These are phyloP conservation scores for Phylloporus gajari DNA, from an alignment of 1,284 basidiomycete genomes.

Conservation along the genomic window DNA sequence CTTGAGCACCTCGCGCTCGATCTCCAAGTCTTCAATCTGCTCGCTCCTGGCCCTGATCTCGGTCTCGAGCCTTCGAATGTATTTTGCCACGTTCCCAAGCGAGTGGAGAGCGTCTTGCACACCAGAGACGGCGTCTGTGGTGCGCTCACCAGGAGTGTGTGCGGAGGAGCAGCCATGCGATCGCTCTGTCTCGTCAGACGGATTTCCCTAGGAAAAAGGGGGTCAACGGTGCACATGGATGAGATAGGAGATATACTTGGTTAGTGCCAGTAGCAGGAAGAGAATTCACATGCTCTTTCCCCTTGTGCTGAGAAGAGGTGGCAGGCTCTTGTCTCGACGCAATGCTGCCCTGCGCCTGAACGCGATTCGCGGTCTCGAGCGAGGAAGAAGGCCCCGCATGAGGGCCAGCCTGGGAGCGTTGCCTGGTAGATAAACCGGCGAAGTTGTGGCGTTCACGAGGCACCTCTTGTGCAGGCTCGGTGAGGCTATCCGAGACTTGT, in stretches of 20 bases:
- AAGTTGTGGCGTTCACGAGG: constrained; percentile 28
- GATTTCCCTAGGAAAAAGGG: constrained; percentile 23
- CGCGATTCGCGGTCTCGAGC: constrained; percentile 18
- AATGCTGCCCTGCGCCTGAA: constrained; percentile 3
- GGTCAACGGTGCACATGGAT: background rate
- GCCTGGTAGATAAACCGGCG: constrained; percentile 28
- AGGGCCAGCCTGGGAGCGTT: constrained; percentile 12
- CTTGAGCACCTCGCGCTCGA: constrained; percentile 43
- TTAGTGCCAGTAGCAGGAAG: constrained; percentile 23
- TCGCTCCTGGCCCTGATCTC: constrained; percentile 50
- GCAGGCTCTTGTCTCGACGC: constrained; percentile 14
- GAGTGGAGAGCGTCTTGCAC: constrained; percentile 8
- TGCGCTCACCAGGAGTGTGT: constrained; percentile 24
- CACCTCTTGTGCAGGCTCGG: constrained; percentile 4
- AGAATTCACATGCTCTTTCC: constrained; percentile 11
- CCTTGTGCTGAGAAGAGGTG: no score
- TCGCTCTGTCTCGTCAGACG: constrained; percentile 13
- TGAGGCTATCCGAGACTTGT: constrained; percentile 3
- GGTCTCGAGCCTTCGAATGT: constrained; percentile 51
- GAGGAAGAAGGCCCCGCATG: constrained; percentile 16
- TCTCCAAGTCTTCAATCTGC: constrained; percentile 49
- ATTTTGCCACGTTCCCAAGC: constrained; percentile 26
- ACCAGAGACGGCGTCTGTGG: constrained; percentile 18
- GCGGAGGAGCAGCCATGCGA: no score
- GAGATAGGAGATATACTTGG: constrained; percentile 14